Evolutionary conservation across 495 filamentous ascomycete species (phyloP).

Genomic region (Pyrenopolyporus hunteri): DNA sequence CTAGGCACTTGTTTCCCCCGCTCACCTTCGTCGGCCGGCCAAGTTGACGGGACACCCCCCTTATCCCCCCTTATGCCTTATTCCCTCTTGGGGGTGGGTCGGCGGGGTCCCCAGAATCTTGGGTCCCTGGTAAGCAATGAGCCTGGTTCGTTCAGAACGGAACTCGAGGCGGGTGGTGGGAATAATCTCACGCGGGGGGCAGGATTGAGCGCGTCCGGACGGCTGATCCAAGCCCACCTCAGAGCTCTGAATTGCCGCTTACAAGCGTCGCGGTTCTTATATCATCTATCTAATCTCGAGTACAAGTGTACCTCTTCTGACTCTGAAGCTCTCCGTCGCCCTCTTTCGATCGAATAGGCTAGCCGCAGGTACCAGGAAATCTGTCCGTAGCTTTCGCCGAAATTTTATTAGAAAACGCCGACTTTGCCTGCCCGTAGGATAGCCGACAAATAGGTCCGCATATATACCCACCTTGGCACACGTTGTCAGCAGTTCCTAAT

Average conservation of each 20-base stretch:
- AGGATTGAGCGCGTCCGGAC: neutral
- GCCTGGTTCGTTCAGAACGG: constrained; percentile 9
- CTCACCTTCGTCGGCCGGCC: constrained; percentile 21
- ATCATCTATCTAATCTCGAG: constrained; percentile 17
- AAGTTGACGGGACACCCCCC: constrained; percentile 17
- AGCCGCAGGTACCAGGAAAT: constrained; percentile 28
- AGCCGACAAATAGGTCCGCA: constrained; percentile 29
- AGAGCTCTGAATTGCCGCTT: constrained; percentile 18
- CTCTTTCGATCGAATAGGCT: constrained; percentile 7
- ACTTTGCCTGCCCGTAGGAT: constrained; percentile 20
- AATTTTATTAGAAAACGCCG: constrained; percentile 18
- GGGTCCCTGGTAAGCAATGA: constrained; percentile 24
- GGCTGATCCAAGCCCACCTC: neutral
- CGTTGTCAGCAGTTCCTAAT: constrained; percentile 29
- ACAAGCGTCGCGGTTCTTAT: constrained; percentile 24
- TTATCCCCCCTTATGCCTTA: constrained; percentile 12
- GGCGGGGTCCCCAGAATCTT: constrained; percentile 33
- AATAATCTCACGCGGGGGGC: constrained; percentile 13
- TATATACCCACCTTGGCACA: constrained; percentile 36
- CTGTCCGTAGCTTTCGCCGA: constrained; percentile 5
- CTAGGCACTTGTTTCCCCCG: constrained; percentile 21
- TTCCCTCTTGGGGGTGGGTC: no score
- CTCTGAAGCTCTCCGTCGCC: neutral
- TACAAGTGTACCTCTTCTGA: constrained; percentile 34
- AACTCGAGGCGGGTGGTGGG: constrained; percentile 16